Evolutionary conservation across 2,329 filamentous ascomycete genomes (phyloP), one percentile per base, ranked within the genome.

Genomic region (Alternaria ethzedia): DNA sequence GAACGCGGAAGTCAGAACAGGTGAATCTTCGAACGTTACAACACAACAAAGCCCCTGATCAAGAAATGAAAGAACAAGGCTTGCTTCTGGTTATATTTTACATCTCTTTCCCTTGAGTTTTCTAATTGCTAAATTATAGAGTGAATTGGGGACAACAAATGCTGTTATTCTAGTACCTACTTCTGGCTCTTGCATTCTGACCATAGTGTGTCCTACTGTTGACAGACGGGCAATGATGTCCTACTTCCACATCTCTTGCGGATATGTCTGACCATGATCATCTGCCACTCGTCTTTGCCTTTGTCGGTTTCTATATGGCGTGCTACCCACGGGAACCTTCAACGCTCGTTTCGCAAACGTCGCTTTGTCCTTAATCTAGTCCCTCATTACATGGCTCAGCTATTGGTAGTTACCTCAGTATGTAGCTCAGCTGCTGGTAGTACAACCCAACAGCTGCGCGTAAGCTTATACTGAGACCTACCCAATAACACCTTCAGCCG

Each of bases 381-480:
- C 15, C 30, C 20, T 8, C 12, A 21, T 6, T 6, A 25, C 11
- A 11, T 52, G 13, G 20, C 49, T 36, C 13, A 36, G 23, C 28
- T 15, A 15, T 50, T 52, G 49, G 67, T 63, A 13, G 50, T 51
- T 41, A 41, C 30, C 20, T 25, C 2, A 21, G 8, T 52, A 23
- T 36, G 6, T 52, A 10, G 20, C 49, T 36, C 13, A 36, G 23
- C 28, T 15, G 12, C 46, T 52, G 49, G 67, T 63, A 13, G 56
- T 51, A 54, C 43, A 50, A 59, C 30, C 59, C 28, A 61, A 43
- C 21, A 41, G 7, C 58, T 56, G 25, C 20, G 36, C 12, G 47
- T 67, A 60, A 68, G 62, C 67, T 68, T 63, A 66, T 69, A 28
- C 44, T 56, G 25, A 63, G 58, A 49, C 54, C 59, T 45, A 20